Evolutionary conservation across 2,329 filamentous ascomycete species (phyloP).

Genomic region (Drechmeria coniospora): DNA sequence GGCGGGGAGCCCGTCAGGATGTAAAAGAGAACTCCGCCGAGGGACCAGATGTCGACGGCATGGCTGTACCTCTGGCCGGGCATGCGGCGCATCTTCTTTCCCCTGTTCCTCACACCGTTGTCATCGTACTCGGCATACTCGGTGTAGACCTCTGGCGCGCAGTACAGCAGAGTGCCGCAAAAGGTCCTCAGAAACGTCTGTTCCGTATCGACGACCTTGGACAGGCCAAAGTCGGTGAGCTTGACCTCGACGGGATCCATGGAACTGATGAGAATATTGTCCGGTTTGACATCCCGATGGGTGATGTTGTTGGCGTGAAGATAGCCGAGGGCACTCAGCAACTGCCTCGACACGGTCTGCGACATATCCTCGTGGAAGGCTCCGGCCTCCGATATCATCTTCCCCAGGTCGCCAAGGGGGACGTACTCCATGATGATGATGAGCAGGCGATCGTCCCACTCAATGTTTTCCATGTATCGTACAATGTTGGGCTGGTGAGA

Average conservation of each 20-base stretch:
- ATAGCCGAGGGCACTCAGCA: conserved; percentile 72
- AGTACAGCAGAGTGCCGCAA: conserved; percentile 89
- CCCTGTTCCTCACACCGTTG: conserved; percentile 44
- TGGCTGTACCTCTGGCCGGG: conserved; percentile 63
- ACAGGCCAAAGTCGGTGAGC: conserved; percentile 89
- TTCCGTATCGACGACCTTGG: conserved; percentile 80
- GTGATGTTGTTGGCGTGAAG: conserved; percentile 81
- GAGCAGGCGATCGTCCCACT: conserved; percentile 66
- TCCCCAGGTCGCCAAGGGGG: conserved; percentile 66
- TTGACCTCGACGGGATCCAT: conserved; percentile 67
- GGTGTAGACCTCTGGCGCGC: conserved; percentile 90
- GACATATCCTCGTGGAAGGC: conserved; percentile 51
- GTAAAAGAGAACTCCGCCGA: conserved; percentile 83
- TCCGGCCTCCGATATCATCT: conserved; percentile 46
- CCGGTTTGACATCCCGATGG: conserved; percentile 95
- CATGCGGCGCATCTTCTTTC: conserved; percentile 46
- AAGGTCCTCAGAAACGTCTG: conserved; percentile 93
- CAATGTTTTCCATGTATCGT: conserved; percentile 76
- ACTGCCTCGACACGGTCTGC: conserved; percentile 58
- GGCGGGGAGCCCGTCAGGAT: conserved; percentile 67
- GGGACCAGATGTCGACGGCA: conserved; percentile 90
- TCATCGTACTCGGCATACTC: conserved; percentile 55
- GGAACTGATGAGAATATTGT: conserved; percentile 81
- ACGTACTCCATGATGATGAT: conserved; percentile 98
- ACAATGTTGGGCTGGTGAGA: conserved; percentile 72